Percentiles rank a stretch among this genome's conserved stretches.
These are phyloP conservation scores for Globisporangium apiculatum DNA, from an alignment of 352 stramenopile genomes.

Conservation along the genomic window DNA sequence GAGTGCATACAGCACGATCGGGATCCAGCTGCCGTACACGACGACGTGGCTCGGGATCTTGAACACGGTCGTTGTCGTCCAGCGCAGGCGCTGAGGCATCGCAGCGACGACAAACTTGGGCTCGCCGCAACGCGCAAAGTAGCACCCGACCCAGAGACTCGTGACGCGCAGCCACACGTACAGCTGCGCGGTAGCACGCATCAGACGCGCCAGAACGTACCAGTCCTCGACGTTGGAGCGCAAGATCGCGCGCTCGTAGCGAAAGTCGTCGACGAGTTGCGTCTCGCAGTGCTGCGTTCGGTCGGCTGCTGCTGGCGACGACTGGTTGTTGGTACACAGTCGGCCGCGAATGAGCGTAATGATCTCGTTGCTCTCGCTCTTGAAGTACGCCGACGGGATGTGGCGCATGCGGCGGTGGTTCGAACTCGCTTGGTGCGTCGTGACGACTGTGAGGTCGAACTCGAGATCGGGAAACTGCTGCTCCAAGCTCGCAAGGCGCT, in stretches of 20 bases:
- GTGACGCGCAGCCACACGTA: conserved; percentile 45
- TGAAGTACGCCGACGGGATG: background rate
- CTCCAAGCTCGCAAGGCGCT: conserved; percentile 17
- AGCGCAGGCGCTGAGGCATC: conserved; percentile 1
- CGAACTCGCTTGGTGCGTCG: conserved; percentile 1
- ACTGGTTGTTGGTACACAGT: conserved; percentile 6
- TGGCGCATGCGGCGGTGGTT: background rate
- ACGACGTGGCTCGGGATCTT: conserved; percentile 25
- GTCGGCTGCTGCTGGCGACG: background rate
- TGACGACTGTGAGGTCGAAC: conserved; percentile 20
- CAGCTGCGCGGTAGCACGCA: conserved; percentile 23
- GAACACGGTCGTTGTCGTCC: conserved; percentile 11
- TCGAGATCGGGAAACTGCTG: conserved; percentile 18
- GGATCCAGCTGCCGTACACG: conserved; percentile 33
- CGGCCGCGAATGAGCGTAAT: conserved; percentile 27
- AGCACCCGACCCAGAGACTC: conserved; percentile 18
- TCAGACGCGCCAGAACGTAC: conserved; percentile 15
- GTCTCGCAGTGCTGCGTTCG: conserved; percentile 19
- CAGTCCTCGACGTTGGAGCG: conserved; percentile 29
- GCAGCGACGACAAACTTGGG: conserved; percentile 4
- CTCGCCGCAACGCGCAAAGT: conserved; percentile 13
- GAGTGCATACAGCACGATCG: conserved; percentile 20
- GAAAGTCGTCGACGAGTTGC: conserved; percentile 39
- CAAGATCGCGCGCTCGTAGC: conserved; percentile 39
- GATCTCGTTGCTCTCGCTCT: conserved; percentile 20